Percentiles rank a stretch among this genome's conserved stretches.
Evolutionary conservation across 2,329 filamentous ascomycete species (phyloP).

Genomic region (Exophiala dermatitidis): DNA sequence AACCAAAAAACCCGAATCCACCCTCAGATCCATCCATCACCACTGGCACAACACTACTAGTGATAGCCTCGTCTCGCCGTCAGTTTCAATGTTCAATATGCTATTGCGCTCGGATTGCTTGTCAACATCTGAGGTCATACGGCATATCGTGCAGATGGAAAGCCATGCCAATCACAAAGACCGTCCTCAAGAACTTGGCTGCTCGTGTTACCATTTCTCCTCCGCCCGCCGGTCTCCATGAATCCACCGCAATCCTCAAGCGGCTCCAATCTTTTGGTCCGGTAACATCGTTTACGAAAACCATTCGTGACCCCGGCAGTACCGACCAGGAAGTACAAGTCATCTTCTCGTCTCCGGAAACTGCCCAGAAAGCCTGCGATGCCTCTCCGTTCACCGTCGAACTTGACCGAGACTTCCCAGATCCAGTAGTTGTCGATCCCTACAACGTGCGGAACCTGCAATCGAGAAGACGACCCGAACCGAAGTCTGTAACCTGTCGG

Average conservation of each 20-base stretch:
- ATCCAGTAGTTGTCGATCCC: conserved; percentile 21
- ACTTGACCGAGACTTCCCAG: conserved; percentile 18
- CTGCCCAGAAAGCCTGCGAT: conserved; percentile 6
- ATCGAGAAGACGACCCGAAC: conserved; percentile 13
- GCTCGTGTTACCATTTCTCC: conserved; percentile 19
- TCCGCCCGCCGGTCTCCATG: conserved; percentile 14
- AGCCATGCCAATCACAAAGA: conserved; percentile 10
- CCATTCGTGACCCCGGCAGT: not conserved
- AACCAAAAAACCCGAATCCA: no score
- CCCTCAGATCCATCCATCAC: no score
- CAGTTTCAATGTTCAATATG: no score
- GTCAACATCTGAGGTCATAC: no score
- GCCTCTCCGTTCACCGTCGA: conserved; percentile 19
- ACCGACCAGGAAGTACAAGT: conserved; percentile 11
- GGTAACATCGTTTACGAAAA: conserved; percentile 9
- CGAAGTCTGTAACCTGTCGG: conserved; percentile 18
- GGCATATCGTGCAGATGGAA: not conserved
- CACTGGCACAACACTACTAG: no score
- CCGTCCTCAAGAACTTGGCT: conserved; percentile 8
- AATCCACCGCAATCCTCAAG: conserved; percentile 22
- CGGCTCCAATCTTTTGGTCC: conserved; percentile 21
- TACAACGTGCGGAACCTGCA: conserved; percentile 25
- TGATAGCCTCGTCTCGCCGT: no score
- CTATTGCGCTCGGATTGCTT: no score
- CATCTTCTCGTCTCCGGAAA: conserved; percentile 14